Percentiles rank a stretch among this genome's conserved stretches.
Conservation (phyloP, 164 flowering plant species). For the Macadamia tetraphylla region DNA sequence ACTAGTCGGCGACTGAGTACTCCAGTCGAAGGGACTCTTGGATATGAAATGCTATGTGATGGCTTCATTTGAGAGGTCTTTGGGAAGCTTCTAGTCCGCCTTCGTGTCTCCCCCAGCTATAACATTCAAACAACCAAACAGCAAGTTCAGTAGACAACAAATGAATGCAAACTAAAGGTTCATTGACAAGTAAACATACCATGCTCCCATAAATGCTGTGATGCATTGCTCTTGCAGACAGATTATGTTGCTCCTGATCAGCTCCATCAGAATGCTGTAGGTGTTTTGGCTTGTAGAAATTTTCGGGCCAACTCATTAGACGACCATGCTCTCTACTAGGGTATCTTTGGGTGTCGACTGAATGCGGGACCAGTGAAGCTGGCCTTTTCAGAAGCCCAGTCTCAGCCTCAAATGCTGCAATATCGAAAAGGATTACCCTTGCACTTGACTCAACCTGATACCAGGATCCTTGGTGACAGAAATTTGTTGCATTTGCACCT, state of each 20-base stretch:
- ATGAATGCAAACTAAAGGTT: background rate
- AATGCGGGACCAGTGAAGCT: constrained; percentile 40
- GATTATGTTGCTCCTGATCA: constrained; percentile 26
- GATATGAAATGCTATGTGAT: constrained; percentile 50
- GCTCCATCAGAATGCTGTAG: constrained; percentile 14
- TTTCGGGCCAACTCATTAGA: constrained; percentile 87
- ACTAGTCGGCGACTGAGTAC: constrained; percentile 28
- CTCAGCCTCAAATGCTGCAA: constrained; percentile 47
- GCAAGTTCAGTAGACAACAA: too few relatives aligned
- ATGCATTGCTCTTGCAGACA: constrained; percentile 65
- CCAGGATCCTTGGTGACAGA: constrained; percentile 42
- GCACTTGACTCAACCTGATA: constrained; percentile 74
- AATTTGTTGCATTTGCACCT: constrained; percentile 42
- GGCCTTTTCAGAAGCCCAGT: constrained; percentile 27
- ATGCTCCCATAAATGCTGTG: constrained; percentile 70
- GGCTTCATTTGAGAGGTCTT: constrained; percentile 14
- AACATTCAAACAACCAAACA: background rate
- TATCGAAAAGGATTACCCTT: constrained; percentile 67
- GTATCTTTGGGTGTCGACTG: constrained; percentile 43
- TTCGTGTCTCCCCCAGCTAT: constrained; percentile 20
- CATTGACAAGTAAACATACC: constrained; percentile 29
- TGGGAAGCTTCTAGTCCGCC: constrained; percentile 33
- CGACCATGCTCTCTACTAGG: constrained; percentile 53
- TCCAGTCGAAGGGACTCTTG: constrained; percentile 27
- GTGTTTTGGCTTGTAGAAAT: constrained; percentile 27